Percentiles rank a stretch among this genome's conserved stretches.
phyloP scores from a whole-genome alignment of 176 grass and related monocot genomes.

The Echinochloa phyllopogon region DNA sequence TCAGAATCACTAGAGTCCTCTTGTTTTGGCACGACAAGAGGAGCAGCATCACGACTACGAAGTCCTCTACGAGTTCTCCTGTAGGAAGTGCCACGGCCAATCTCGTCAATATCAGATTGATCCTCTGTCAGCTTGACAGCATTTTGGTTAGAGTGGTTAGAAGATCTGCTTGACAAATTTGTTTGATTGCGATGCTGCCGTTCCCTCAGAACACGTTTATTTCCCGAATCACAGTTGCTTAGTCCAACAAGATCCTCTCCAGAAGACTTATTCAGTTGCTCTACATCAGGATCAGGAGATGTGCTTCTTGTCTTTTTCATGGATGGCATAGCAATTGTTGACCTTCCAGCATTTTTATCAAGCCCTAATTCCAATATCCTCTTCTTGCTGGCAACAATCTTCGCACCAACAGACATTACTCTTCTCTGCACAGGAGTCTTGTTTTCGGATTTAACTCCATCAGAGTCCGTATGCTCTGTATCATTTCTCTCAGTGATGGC shows the following conservation, averaged over 20 bases:
- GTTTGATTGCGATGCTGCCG: conserved; percentile 13
- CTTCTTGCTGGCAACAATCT: conserved; percentile 57
- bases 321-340: conserved; percentile 37
- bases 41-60: conserved; percentile 26
- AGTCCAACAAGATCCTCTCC: conserved; percentile 24
- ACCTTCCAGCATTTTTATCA: conserved; percentile 42
- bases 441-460: conserved; percentile 62
- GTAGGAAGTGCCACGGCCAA: conserved; percentile 38
- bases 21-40: conserved; percentile 28
- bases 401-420: conserved; percentile 46
- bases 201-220: conserved; percentile 36
- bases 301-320: conserved; percentile 50
- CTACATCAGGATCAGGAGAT: conserved; percentile 39
- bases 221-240: conserved; percentile 41
- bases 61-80: conserved; percentile 40
- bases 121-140: conserved; percentile 31
- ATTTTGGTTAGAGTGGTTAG: conserved; percentile 28
- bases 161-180: conserved; percentile 33
- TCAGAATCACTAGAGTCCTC: conserved; percentile 57
- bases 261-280: conserved; percentile 37
- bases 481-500: conserved; percentile 60
- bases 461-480: conserved; percentile 47
- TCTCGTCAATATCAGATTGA: conserved; percentile 40
- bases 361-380: conserved; percentile 44
- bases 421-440: conserved; percentile 24